Evolutionary conservation across 768 basidiomycete genomes (phyloP).

Genomic region (Ramaria sp.): DNA sequence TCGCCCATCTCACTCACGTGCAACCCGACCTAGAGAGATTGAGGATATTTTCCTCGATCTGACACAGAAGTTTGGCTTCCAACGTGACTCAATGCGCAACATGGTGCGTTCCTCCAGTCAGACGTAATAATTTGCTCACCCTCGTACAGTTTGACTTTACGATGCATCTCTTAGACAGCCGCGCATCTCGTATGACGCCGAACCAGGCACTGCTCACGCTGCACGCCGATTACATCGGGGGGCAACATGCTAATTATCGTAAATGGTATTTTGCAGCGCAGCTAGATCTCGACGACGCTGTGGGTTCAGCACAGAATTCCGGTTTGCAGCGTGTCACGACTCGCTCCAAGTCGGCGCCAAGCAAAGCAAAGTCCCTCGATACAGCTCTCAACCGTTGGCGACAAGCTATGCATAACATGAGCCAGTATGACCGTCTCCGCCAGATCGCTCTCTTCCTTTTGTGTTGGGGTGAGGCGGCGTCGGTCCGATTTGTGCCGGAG

Average conservation of each 20-base stretch:
- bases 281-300: constrained; percentile 97
- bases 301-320: constrained; percentile 89
- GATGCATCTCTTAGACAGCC: constrained; percentile 96
- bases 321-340: constrained; percentile 83
- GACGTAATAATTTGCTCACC: constrained; percentile 9
- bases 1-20: not conserved
- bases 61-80: constrained; percentile 98
- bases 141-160: constrained; percentile 78
- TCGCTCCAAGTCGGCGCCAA: constrained; percentile 39
- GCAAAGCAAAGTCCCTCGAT: constrained; percentile 72
- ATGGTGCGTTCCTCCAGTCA: constrained; percentile 43
- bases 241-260: constrained; percentile 97
- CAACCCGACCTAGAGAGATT: constrained; percentile 45
- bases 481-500: constrained; percentile 95
- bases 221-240: constrained; percentile 98
- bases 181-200: constrained; percentile 96
- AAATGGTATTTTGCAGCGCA: constrained; percentile 99
- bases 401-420: constrained; percentile 99
- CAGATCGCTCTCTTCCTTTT: constrained; percentile 94
- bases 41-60: constrained; percentile 98
- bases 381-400: constrained; percentile 92
- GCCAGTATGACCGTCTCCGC: constrained; percentile 93
- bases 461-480: constrained; percentile 98
- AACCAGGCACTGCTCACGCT: constrained; percentile 92
- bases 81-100: constrained; percentile 91